Base-by-base conservation (phyloP, 129 eudicot genomes). In the Scalesia atractyloides region DNA sequence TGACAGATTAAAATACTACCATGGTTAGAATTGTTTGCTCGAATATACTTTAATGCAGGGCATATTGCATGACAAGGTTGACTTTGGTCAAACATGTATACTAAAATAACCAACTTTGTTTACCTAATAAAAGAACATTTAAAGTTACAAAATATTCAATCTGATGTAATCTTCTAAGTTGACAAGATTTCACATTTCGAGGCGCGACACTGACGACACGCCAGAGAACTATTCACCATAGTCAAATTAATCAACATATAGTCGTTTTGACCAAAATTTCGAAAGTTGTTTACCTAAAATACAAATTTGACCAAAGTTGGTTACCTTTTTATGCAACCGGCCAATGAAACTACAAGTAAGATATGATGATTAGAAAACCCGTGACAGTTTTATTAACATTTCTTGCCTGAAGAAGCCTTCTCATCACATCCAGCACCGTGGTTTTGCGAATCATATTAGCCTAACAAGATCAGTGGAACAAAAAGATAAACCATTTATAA, bases 401-500 rank as follows among this genome's bases (percentile, higher is more conserved):
- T 36, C 89, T 82, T 84, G 68, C 97, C 89, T 91, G 97, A 74
- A 92, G 94, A 81, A 92, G 96, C 75, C 96, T 86, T 89, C 97
- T 92, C 98, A 92, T 92, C 73, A 92, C 98, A 82, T 89, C 98
- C 14, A 92, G 81, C 9, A 92, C 98, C 10, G 98, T 92, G 44
- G 98, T 92, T 89, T 92, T 92, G 19, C 95, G 96, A 67, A 92
- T 89, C 73, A 87, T 82, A 80, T 89, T 89, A 56, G 96, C 95
- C 95, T 92, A 88, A 66, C 64, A 81, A 57, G 16, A 77, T 18
- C n/a, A 83, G 39, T 59, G 4, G 2, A 22, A 14, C 41, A 19
- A 30, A 2, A 57, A 73, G 37, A 30, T 9, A 34, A 39, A 39
- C 0, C 5, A 10, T 47, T 33, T 73, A 34, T 68, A 15, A 52